Evolutionary conservation across 306 rosid species (phyloP).

Genomic region (Inga oerstediana): DNA sequence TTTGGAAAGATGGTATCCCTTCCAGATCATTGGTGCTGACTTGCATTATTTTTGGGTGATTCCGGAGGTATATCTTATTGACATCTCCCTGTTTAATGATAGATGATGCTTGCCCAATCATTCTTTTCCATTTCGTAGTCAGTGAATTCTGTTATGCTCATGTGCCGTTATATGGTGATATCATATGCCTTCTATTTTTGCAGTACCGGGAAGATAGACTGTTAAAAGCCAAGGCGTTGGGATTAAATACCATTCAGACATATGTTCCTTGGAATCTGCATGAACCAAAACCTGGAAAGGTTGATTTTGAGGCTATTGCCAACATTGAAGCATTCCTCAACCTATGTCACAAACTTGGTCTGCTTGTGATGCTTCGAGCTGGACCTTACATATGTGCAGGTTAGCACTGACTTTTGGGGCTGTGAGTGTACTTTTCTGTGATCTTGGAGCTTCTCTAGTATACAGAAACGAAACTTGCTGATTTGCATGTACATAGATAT

Average conservation of each 20-base stretch:
- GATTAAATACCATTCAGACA: slow-evolving; percentile 89
- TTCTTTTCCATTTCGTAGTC: background rate
- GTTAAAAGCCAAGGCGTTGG: slow-evolving; percentile 90
- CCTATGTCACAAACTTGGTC: no score
- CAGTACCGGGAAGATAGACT: slow-evolving; percentile 98
- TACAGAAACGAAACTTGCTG: no score
- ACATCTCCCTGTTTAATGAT: slow-evolving; percentile 23
- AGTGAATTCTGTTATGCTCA: slow-evolving; percentile 25
- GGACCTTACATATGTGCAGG: no score
- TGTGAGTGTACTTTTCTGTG: no score
- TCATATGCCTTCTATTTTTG: slow-evolving; percentile 38
- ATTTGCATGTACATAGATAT: no score
- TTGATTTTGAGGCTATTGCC: slow-evolving; percentile 75
- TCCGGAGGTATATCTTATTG: slow-evolving; percentile 65
- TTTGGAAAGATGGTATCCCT: slow-evolving; percentile 87
- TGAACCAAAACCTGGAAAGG: slow-evolving; percentile 74
- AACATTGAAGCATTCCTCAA: slow-evolving; percentile 69
- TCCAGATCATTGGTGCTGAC: slow-evolving; percentile 94
- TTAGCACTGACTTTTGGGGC: no score
- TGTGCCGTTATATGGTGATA: slow-evolving; percentile 27
- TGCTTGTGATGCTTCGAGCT: no score
- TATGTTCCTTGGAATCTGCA: slow-evolving; percentile 97
- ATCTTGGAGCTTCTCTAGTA: no score
- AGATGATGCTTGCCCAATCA: background rate
- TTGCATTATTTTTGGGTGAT: slow-evolving; percentile 88